A percentile compares a stretch with the other conserved stretches of the same genome.
Conservation (phyloP, 495 filamentous ascomycete species). For the Aspergillus incahuasiensis region DNA sequence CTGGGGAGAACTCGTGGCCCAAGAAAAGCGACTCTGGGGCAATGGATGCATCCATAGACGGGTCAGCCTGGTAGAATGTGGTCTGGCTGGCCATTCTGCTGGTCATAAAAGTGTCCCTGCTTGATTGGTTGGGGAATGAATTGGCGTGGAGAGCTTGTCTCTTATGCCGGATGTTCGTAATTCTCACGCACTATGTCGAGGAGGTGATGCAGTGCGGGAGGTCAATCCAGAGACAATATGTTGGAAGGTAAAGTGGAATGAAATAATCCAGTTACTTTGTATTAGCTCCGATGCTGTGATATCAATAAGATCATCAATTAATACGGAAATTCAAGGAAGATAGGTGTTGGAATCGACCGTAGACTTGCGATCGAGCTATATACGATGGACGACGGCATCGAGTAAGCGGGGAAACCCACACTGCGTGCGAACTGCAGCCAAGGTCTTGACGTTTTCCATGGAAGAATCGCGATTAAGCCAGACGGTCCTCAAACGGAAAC, state of each 20-base stretch:
- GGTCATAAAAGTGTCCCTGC: not conserved
- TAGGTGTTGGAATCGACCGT: not conserved
- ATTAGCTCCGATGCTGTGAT: not conserved
- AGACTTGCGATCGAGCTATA: not conserved
- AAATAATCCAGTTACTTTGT: not conserved
- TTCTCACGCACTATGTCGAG: no score
- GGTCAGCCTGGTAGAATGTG: not conserved
- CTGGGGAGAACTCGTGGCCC: not conserved
- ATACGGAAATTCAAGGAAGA: not conserved
- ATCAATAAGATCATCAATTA: not conserved
- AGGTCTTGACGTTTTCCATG: conserved; percentile 6
- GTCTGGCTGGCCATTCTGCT: not conserved
- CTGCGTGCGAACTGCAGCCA: not conserved
- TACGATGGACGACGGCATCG: not conserved
- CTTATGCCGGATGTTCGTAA: no score
- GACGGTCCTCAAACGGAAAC: not conserved
- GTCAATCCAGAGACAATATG: no score
- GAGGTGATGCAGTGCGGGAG: no score
- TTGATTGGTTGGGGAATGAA: not conserved
- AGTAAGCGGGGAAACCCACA: not conserved
- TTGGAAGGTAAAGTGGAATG: not conserved
- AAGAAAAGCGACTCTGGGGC: not conserved
- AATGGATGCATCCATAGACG: not conserved
- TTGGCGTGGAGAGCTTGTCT: no score
- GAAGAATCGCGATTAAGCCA: not conserved